Evolutionary conservation across 2,329 filamentous ascomycete genomes (phyloP).

Genomic region (Cladophialophora carrionii): DNA sequence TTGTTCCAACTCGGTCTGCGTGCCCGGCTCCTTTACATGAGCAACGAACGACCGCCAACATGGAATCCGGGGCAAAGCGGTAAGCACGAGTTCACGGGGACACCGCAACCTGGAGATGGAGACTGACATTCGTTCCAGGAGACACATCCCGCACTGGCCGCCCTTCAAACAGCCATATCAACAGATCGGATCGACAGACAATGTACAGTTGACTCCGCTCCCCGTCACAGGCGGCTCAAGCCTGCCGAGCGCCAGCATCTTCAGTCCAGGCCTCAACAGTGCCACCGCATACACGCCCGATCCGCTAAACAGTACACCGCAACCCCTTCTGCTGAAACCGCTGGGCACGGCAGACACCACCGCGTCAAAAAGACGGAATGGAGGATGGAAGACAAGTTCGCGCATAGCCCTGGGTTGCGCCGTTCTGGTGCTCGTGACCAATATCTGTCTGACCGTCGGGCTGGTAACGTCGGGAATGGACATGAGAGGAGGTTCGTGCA

Average conservation of each 20-base stretch:
- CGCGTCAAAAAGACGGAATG: constrained; percentile 16
- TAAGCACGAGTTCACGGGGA: constrained; percentile 10
- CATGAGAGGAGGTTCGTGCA: constrained; percentile 28
- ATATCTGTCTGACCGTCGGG: constrained; percentile 32
- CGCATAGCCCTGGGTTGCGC: constrained; percentile 33
- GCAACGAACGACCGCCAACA: constrained; percentile 12
- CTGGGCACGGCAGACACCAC: constrained; percentile 18
- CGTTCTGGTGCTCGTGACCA: constrained; percentile 30
- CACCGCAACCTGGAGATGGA: not conserved
- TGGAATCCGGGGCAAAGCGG: constrained; percentile 31
- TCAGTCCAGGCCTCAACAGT: constrained; percentile 33
- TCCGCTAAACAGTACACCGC: constrained; percentile 25
- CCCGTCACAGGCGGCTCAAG: constrained; percentile 27
- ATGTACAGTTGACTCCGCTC: constrained; percentile 33
- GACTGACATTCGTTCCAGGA: constrained; percentile 25
- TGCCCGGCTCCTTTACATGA: constrained; percentile 18
- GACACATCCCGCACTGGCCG: constrained; percentile 32
- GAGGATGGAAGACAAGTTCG: constrained; percentile 35
- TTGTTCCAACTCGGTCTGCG: constrained; percentile 1
- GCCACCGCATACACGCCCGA: constrained; percentile 34
- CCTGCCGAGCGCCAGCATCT: constrained; percentile 26
- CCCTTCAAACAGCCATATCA: constrained; percentile 37
- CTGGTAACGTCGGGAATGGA: constrained; percentile 25
- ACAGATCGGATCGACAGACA: constrained; percentile 31
- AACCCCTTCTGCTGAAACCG: constrained; percentile 16